Evolutionary conservation across 108 stramenopile species (phyloP), one percentile per base, ranked within the genome.

Genomic region (Epipyxis sp.): DNA sequence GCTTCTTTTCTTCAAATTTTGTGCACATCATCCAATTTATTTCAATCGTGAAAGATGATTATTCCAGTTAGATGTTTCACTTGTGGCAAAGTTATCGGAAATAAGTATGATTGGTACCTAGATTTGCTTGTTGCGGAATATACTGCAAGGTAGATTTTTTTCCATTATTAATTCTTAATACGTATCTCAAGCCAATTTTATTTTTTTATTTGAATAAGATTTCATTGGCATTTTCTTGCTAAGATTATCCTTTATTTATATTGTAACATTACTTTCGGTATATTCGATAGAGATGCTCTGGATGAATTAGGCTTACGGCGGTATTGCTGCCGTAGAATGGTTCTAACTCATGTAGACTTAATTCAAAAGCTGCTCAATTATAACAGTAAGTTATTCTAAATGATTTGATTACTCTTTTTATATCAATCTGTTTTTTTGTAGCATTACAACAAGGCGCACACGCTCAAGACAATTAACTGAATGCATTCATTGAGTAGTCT

Each of bases 1-100:
- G n/a, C n/a, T n/a, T n/a, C n/a, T n/a, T n/a, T n/a, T n/a, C n/a
- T n/a, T n/a, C n/a, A n/a, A n/a, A n/a, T n/a, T n/a, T n/a, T n/a
- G n/a, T n/a, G n/a, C n/a, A n/a, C n/a, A n/a, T n/a, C n/a, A n/a
- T n/a, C n/a, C n/a, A n/a, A n/a, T n/a, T n/a, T n/a, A n/a, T 50
- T 50, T 50, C 13, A 20, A 50, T 20, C 6, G 46, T 13, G 20
- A 20, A 50, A 65, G 34, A 99, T 99, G 99, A 99, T 99, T 79
- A 98, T 99, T 77, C 97, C 99, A 10, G 97, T 99, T 44, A 91
- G 97, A 78, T 99, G 97, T 87, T 98, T 99, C 88, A 97, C 99
- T 1, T 99, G 98, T 86, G 97, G 97, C 50, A 97, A 97, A 83
- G 95, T 97, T 42, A 35, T 98, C 79, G 87, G 86, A 39, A 99